Base-by-base conservation (phyloP, 75 land plant genomes). In the Cryptomeria japonica region DNA sequence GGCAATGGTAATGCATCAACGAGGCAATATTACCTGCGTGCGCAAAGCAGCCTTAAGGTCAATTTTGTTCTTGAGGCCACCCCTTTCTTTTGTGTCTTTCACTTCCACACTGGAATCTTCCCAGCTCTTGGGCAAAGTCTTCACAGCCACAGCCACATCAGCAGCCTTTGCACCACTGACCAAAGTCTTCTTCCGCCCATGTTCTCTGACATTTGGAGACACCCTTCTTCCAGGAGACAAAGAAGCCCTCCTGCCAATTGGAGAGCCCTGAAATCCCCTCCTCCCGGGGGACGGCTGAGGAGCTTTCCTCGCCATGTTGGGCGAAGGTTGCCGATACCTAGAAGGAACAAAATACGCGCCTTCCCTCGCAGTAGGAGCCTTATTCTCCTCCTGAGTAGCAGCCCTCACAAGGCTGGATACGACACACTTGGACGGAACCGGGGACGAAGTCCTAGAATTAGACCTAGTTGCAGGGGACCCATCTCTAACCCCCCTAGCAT, bases 291-390 rank as follows among this genome's bases (percentile, higher is more conserved):
- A 89, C 3, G 92, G 90, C 46, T 93, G 92, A 13, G 95, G 87
- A 90, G 64, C 88, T 86, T 87, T 86, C 88, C 91, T 87, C 82
- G 91, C 86, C n/a, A 88, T 86, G 51, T 68, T 94, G 10, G 97
- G 97, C 1, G 97, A 96, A 3, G 94, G 95, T 86, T 96, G 96
- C 86, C 97, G 84, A 75, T 96, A 96, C 90, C 96, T 91, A 11
- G 97, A 96, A 1, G 97, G 97, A 31, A 96, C 97, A 2, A 94
- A 84, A 56, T 93, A 93, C 3, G 92, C 94, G 11, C 93, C 88
- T 85, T 95, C 94, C 77, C 84, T 92, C 15, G 91, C 70, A 13
- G 19, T 28, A 53, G 58, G 37, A 87, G 86, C 92, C 90, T 91
- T 58, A 70, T 80, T 91, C 86, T 94, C 95, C 18, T 94, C 95